Evolutionary conservation across 164 flowering plant species (phyloP).

Genomic region (Dillenia suffruticosa): DNA sequence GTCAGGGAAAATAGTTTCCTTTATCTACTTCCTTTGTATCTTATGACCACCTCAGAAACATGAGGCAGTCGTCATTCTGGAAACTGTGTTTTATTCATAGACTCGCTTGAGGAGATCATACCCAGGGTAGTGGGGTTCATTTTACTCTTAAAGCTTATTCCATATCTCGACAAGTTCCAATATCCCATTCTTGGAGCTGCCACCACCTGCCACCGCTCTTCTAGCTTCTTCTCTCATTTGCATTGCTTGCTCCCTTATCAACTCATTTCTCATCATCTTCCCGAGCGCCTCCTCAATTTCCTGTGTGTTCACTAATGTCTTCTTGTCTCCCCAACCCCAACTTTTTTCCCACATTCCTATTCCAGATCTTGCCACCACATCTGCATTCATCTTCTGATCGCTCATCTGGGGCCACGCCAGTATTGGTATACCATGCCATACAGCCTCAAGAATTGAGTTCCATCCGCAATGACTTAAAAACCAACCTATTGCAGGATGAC

Average conservation of each 20-base stretch:
- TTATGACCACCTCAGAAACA: too few species aligned
- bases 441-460: slow-evolving; percentile 29
- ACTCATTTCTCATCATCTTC: slow-evolving; percentile 17
- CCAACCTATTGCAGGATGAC: slow-evolving; percentile 27
- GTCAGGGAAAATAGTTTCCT: too few species aligned
- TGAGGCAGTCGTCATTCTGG: too few species aligned
- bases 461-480: slow-evolving; percentile 33
- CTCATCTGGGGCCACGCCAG: slow-evolving; percentile 34
- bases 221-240: slow-evolving; percentile 17
- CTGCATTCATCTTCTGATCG: slow-evolving; percentile 28
- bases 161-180: slow-evolving; percentile 6
- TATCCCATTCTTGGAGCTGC: slow-evolving; percentile 8
- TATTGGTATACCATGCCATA: slow-evolving; percentile 22
- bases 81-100: too few species aligned
- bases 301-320: slow-evolving; percentile 10
- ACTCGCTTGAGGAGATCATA: too few species aligned
- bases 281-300: slow-evolving; percentile 16
- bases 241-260: slow-evolving; percentile 12
- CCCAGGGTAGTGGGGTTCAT: too few species aligned
- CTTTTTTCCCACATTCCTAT: slow-evolving; percentile 19
- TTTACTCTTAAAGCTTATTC: neutral
- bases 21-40: too few species aligned
- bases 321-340: slow-evolving; percentile 22
- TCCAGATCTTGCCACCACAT: slow-evolving; percentile 17
- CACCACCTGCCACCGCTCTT: slow-evolving; percentile 12